These are phyloP conservation scores for Spathaspora sp. DNA, from an alignment of 1,139 yeast species.

Conservation along the genomic window DNA sequence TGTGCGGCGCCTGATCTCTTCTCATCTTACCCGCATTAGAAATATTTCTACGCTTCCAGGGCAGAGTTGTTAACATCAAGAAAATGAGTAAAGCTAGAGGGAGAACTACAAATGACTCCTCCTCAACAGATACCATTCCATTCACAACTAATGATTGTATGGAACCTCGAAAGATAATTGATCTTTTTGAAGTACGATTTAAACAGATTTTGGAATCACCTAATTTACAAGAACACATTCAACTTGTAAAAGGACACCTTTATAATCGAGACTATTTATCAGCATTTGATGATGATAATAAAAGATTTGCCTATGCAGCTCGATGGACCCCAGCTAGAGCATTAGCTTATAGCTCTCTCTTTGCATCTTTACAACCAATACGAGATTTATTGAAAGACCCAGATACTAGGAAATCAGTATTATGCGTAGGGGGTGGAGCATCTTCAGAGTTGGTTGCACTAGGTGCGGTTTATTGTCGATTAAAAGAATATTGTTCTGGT, in stretches of 20 bases:
- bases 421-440: slow-evolving; percentile 88
- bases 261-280: slow-evolving; percentile 66
- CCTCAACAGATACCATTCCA: slow-evolving; percentile 25
- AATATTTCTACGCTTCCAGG: background rate
- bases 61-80: background rate
- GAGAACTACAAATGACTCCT: background rate
- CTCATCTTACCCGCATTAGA: background rate
- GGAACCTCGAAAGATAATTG: slow-evolving; percentile 42
- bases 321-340: slow-evolving; percentile 89
- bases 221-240: slow-evolving; percentile 49
- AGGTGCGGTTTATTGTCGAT: slow-evolving; percentile 55
- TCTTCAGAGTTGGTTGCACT: slow-evolving; percentile 79
- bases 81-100: background rate
- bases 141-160: slow-evolving; percentile 29
- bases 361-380: slow-evolving; percentile 49
- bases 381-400: slow-evolving; percentile 34
- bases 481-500: slow-evolving; percentile 39
- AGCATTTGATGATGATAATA: slow-evolving; percentile 66
- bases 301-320: slow-evolving; percentile 73
- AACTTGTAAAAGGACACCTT: slow-evolving; percentile 65
- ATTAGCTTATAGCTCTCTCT: slow-evolving; percentile 66
- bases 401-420: slow-evolving; percentile 33
- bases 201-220: slow-evolving; percentile 45
- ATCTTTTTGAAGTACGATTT: slow-evolving; percentile 50
- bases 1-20: background rate